phyloP scores from a whole-genome alignment of 176 grass and related monocot genomes.

The Oryza nivara region DNA sequence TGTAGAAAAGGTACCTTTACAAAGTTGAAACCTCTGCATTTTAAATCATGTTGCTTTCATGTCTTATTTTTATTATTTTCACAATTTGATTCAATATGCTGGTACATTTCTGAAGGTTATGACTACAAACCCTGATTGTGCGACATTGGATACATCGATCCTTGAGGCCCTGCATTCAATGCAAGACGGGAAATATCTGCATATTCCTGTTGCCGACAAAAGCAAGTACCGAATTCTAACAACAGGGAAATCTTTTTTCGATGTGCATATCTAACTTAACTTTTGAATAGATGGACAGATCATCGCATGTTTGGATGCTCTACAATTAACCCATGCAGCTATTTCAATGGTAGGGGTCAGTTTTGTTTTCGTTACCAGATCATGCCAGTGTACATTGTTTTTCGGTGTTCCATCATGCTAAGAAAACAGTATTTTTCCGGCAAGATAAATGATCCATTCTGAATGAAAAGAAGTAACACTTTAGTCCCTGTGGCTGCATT shows the following conservation, averaged over 20 bases:
- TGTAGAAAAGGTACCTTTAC: slow-evolving; percentile 67
- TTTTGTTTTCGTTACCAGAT: not conserved
- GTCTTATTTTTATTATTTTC: not conserved
- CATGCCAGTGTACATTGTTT: not conserved
- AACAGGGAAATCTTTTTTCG: not conserved
- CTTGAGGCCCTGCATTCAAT: slow-evolving; percentile 84
- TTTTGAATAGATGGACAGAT: slow-evolving; percentile 64
- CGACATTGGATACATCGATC: slow-evolving; percentile 69
- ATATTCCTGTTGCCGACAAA: slow-evolving; percentile 82
- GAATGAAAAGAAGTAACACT: not conserved
- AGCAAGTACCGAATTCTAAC: slow-evolving; percentile 47
- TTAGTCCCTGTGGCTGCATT: not conserved
- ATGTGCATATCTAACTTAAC: slow-evolving; percentile 9
- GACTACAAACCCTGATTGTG: slow-evolving; percentile 63
- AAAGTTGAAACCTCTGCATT: not conserved
- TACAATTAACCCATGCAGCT: slow-evolving; percentile 72
- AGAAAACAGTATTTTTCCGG: not conserved
- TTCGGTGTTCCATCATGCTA: not conserved
- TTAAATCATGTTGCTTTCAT: not conserved
- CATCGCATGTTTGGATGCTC: slow-evolving; percentile 75
- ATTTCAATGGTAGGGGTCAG: slow-evolving; percentile 71
- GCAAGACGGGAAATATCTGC: slow-evolving; percentile 77
- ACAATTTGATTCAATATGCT: not conserved
- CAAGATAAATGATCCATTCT: not conserved
- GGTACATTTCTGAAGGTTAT: slow-evolving; percentile 60